Conservation (phyloP, 2,329 filamentous ascomycete species). For the Chaetomium sp. region DNA sequence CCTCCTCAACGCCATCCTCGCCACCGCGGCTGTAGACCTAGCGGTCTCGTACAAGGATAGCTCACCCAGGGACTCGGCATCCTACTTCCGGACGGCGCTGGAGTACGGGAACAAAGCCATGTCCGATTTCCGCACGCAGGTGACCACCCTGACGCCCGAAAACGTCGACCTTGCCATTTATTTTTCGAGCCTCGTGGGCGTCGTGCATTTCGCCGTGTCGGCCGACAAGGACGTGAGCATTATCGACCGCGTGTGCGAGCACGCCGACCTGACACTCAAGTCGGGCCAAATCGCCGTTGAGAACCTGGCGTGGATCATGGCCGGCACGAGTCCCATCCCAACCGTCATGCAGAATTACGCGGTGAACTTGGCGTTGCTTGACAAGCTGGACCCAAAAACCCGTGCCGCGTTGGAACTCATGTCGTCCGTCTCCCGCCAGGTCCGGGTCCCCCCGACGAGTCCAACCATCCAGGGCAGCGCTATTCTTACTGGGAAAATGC, state of each 20-base stretch:
- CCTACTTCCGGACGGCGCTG: not conserved
- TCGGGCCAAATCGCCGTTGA: not conserved
- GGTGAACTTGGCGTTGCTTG: not conserved
- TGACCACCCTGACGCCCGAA: not conserved
- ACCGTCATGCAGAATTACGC: not conserved
- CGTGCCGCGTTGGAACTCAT: not conserved
- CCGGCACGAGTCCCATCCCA: not conserved
- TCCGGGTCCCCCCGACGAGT: not conserved
- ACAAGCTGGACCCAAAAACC: not conserved
- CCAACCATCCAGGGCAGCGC: not conserved
- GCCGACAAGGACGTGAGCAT: not conserved
- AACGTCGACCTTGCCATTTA: not conserved
- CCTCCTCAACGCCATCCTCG: not conserved
- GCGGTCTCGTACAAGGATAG: not conserved
- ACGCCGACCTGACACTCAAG: not conserved
- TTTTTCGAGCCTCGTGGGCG: not conserved
- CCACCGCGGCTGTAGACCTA: not conserved
- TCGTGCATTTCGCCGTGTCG: not conserved
- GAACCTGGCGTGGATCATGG: not conserved
- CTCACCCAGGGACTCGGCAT: not conserved
- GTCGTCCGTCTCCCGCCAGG: not conserved
- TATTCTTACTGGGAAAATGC: not conserved
- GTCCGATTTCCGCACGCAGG: not conserved
- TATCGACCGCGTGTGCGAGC: not conserved
- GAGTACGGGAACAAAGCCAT: not conserved